Evolutionary conservation across 192 early-diverging fungal genomes (phyloP), one percentile per base, ranked within the genome.

Genomic region (Podila verticillata): DNA sequence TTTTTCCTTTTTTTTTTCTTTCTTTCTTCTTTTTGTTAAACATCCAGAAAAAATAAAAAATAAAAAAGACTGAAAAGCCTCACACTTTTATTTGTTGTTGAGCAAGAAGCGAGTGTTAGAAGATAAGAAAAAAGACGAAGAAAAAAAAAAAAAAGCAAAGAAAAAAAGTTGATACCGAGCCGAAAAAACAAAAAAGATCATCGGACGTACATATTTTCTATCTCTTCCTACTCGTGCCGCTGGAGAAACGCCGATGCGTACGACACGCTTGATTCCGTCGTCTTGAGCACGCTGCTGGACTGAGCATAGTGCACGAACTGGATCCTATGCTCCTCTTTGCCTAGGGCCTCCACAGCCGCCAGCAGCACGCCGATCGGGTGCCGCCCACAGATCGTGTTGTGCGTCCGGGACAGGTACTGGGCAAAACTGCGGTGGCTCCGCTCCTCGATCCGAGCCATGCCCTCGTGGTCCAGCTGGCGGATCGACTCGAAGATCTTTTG

Each of bases 341-440:
- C 72, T 57, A 88, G 68, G 3, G 47, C 48, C 29, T 88, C 75
- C 22, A 95, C 30, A 0, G 92, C 91, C n/a, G 88, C 89, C 74
- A 99, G 62, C 19, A 98, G 75, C 17, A 99, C 90, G 0, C 88
- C 88, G 63, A 99, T 96, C 0, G 96, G 95, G 72, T 97, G 93
- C 39, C 95, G 83, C 26, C 98, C 98, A 82, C 98, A 99, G 47
- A 99, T 97, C 0, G 98, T 99, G 73, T 99, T 99, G 31, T 86
- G 69, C 1, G 97, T 98, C 48, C 81, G 70, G 32, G 85, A 65
- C 24, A 98, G 81, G 70, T 99, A 99, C 34, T 72, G 66, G 12
- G 74, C 61, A 74, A 97, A 98, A 2, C 32, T 87, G 1, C 59
- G 63, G 57, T 91, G 87, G 60, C 90, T 85, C 36, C 92, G 51